Evolutionary conservation across 148 eudicot genomes (phyloP), one percentile per base, ranked within the genome.

Genomic region (Amaranthus hypochondriacus): DNA sequence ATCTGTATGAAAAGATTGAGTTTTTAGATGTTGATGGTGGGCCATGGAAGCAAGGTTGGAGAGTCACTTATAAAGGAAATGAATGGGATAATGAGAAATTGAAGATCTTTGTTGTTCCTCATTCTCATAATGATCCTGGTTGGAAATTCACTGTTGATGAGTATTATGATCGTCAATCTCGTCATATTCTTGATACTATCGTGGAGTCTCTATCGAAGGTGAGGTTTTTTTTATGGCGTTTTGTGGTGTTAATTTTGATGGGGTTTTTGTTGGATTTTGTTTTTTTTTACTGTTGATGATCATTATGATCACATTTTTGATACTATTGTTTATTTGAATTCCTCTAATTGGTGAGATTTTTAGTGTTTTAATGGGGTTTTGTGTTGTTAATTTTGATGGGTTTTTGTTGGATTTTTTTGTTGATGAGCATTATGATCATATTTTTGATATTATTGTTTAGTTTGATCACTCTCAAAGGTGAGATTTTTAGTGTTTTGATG

Each of bases 111-210:
- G 98, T 92, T 43, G 97, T 90, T 4, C 97, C 97, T 0, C 98
- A 95, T 80, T 95, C 98, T 59, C 98, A 95, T 81, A 95, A 95
- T 82, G 98, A 95, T 88, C 98, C 98, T 39, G 98, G 98, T 18
- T 95, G 98, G 98, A 95, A 89, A 71, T 81, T 87, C 18, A 95
- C 98, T 70, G 99, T 95, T 64, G 96, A 96, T 11, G 96, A 96
- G 84, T 96, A 96, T 76, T 96, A 96, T 77, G 89, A 87, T 47
- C 79, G 85, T 39, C 99, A 96, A 73, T 87, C 92, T 14, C 79
- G 87, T 54, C 96, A 90, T 72, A 96, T 96, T 68, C 93, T 96
- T 61, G 94, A 96, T 71, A 96, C 99, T 8, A 89, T 92, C 75
- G 96, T 95, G 66, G 99, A 95, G 39, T 88, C 97, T 39, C 94